phyloP scores from a whole-genome alignment of 2,329 filamentous ascomycete genomes.

The Trichoderma breve region DNA sequence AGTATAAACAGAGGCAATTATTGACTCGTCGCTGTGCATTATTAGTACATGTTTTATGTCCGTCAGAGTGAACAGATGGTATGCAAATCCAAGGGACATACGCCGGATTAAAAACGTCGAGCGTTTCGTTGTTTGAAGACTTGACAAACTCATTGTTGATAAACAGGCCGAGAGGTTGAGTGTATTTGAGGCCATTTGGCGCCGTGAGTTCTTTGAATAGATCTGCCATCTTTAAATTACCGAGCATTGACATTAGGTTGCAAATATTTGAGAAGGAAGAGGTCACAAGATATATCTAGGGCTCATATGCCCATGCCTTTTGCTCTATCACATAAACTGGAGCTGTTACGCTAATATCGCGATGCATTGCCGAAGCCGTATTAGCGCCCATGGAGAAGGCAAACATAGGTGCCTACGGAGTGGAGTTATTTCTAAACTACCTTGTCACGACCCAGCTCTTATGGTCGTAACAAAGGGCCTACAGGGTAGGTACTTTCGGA shows the following conservation, averaged over 20 bases:
- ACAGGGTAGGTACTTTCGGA: too few relatives aligned
- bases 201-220: not conserved
- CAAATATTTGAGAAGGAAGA: not conserved
- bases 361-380: not conserved
- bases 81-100: not conserved
- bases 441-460: too few relatives aligned
- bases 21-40: not conserved
- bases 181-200: not conserved
- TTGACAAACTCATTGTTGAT: not conserved
- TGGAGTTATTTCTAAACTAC: not conserved
- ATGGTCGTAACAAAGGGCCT: too few relatives aligned
- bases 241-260: not conserved
- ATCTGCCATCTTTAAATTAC: not conserved
- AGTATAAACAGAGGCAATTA: not conserved
- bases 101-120: not conserved
- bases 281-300: not conserved
- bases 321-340: not conserved
- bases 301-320: not conserved
- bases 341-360: not conserved
- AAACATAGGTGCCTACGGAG: not conserved
- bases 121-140: not conserved
- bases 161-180: not conserved
- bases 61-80: not conserved
- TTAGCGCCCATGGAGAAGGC: not conserved
- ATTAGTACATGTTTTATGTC: not conserved